phyloP scores from a whole-genome alignment of 805 yeast species.

The Saccharomyces mikatae region DNA sequence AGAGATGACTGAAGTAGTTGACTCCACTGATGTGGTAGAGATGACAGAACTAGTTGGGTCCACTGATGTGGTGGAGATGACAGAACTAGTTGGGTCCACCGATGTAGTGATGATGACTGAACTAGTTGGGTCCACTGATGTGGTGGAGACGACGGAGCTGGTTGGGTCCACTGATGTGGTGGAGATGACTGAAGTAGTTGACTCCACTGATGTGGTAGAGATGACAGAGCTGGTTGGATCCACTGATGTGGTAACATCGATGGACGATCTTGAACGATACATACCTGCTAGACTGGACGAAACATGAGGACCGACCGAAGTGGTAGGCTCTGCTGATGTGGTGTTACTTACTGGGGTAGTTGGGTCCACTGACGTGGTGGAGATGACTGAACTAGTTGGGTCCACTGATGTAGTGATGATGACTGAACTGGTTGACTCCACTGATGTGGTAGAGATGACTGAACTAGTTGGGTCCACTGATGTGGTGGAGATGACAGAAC shows the following conservation, averaged over 20 bases:
- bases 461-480: neutral
- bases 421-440: neutral
- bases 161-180: neutral
- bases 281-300: neutral
- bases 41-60: neutral
- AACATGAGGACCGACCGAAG: neutral
- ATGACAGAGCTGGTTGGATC: neutral
- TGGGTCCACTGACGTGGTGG: neutral
- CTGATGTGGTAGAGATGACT: neutral
- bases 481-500: neutral
- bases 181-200: no score
- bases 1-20: neutral
- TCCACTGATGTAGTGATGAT: no score
- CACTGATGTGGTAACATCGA: neutral
- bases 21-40: no score
- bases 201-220: neutral
- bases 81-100: neutral
- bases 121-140: neutral
- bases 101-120: neutral
- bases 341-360: neutral
- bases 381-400: neutral
- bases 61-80: no score
- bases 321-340: neutral
- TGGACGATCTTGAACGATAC: neutral
- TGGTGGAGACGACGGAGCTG: neutral